phyloP scores from a whole-genome alignment of 495 filamentous ascomycete genomes.

The Penicillium nucicola region DNA sequence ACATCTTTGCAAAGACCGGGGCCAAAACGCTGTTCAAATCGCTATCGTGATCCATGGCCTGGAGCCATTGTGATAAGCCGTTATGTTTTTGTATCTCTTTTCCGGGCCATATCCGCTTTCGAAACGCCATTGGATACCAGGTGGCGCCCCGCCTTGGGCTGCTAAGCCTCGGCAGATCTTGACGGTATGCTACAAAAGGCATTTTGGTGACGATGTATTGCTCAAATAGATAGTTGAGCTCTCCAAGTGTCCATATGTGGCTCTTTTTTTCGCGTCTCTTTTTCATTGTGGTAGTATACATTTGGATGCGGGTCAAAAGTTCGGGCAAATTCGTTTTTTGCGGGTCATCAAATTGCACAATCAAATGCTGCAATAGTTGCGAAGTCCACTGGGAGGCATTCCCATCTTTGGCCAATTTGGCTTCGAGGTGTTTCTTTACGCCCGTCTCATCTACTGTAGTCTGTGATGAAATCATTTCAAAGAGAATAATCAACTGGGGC shows the following conservation, averaged over 20 bases:
- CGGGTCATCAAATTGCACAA: not conserved
- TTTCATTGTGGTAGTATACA: not conserved
- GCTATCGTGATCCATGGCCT: not conserved
- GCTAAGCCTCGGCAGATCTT: not conserved
- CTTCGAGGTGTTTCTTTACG: not conserved
- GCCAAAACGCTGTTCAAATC: not conserved
- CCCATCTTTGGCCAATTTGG: not conserved
- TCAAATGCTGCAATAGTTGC: not conserved
- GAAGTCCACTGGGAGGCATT: not conserved
- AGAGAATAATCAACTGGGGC: not conserved
- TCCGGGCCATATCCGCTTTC: not conserved
- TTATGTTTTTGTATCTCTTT: not conserved
- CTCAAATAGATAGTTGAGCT: not conserved
- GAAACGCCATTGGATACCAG: not conserved
- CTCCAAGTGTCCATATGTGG: not conserved
- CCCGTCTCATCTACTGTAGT: not conserved
- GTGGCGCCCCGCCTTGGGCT: not conserved
- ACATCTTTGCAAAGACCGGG: not conserved
- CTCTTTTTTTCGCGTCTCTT: not conserved
- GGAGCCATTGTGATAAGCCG: not conserved
- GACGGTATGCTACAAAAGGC: not conserved
- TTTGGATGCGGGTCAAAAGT: not conserved
- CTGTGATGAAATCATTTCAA: not conserved
- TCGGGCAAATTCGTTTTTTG: not conserved
- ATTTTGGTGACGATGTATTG: not conserved